phyloP scores from a whole-genome alignment of 2,329 filamentous ascomycete species.

The Sporothrix luriei region DNA sequence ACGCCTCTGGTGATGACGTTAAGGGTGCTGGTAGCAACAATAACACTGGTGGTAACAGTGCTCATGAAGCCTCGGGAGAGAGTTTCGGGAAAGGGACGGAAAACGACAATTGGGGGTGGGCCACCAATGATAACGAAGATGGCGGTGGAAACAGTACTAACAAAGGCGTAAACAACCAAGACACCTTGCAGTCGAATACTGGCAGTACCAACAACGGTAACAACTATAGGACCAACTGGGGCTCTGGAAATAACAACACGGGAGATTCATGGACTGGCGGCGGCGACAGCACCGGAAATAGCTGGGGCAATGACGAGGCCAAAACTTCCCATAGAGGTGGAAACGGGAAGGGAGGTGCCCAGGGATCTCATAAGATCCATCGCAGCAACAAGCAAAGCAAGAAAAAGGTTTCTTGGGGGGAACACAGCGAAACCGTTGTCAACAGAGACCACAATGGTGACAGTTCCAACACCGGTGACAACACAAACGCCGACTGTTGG shows the following conservation, averaged over 20 bases:
- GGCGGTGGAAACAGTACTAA: not conserved
- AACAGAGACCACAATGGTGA: not conserved
- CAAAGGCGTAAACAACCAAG: not conserved
- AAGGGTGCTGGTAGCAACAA: not conserved
- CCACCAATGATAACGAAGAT: not conserved
- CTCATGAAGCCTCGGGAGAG: not conserved
- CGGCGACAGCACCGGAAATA: not conserved
- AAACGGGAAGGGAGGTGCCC: not conserved
- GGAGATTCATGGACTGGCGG: not conserved
- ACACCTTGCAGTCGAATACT: not conserved
- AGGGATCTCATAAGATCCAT: not conserved
- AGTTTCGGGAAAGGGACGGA: not conserved
- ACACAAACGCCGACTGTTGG: not conserved
- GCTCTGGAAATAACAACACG: conserved; percentile 4
- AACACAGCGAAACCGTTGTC: not conserved
- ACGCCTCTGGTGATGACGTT: not conserved
- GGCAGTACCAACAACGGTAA: not conserved
- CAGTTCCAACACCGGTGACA: not conserved
- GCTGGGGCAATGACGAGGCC: not conserved
- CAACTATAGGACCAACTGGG: conserved; percentile 9
- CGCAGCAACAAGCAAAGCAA: not conserved
- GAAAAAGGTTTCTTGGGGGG: conserved; percentile 6
- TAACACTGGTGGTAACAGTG: not conserved
- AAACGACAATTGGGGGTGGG: conserved; percentile 1
- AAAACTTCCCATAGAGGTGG: not conserved